Evolutionary conservation across 805 yeast species (phyloP), one percentile per base, ranked within the genome.

Genomic region (Candida ipomoeae): DNA sequence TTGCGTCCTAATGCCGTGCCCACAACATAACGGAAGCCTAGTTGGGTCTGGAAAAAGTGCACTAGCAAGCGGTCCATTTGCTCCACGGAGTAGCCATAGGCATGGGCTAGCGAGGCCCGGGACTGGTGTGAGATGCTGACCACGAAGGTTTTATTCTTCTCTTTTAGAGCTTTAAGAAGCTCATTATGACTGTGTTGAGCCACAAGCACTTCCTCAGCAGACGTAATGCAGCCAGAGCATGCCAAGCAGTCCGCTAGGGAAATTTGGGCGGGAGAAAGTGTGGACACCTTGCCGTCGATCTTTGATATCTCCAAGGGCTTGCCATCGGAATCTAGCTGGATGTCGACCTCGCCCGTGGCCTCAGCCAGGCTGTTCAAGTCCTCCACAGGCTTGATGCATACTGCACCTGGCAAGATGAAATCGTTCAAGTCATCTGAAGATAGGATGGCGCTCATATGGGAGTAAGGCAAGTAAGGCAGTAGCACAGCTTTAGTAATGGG

Each of bases 181-280:
- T 91, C 91, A 20, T 80, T 81, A 59, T 91, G 95, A 36, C 96
- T 87, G 65, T 94, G 99, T 56, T 89, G 85, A 2, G 96, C 89
- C 38, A 94, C 86, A 42, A 94, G 71, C 6, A 94, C 89, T 55
- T 92, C 96, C 64, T 94, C 99, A n/a, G 97, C 95, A 4, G 96
- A 87, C 0, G 99, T 94, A 48, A 94, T 89, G 66, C 99, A 94
- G 0, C 99, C 99, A 7, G 95, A 83, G 63, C 99, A 94, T 0
- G 99, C 99, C 48, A 94, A 73, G 68, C 99, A 94, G 71, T 94
- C 99, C 17, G 90, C 84, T 46, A 94, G 70, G 1, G 94, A 86
- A 43, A 94, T 92, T 55, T 87, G 92, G 0, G 97, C 98, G 47
- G 89, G 83, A 26, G 84, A 78, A 6, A 89, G 71, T 17, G 73